A percentile compares a stretch with the other conserved stretches of the same genome.
These are phyloP conservation scores for Musa schizocarpa DNA, from an alignment of 176 grass and related monocot species.

Conservation along the genomic window DNA sequence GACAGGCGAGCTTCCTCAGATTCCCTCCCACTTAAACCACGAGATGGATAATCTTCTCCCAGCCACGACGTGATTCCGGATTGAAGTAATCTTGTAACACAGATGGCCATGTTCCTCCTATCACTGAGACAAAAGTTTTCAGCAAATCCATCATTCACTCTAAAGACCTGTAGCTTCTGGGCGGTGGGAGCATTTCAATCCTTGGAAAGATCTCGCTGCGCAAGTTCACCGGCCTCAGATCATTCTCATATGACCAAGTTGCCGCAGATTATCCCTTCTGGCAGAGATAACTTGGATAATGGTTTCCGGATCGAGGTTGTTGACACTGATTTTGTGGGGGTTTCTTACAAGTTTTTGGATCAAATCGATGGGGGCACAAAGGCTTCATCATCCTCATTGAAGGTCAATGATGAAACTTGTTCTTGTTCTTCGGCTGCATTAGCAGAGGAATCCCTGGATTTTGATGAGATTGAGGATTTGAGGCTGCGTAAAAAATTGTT, in stretches of 20 bases:
- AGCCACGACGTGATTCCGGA: too few species aligned
- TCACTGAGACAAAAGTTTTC: background rate
- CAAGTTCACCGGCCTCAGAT: background rate
- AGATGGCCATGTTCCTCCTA: background rate
- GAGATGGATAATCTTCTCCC: too few species aligned
- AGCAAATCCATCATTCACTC: background rate
- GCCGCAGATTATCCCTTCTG: constrained; percentile 14
- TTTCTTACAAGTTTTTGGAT: constrained; percentile 7
- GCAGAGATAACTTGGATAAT: constrained; percentile 16
- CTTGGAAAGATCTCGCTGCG: background rate
- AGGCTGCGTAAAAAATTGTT: constrained; percentile 47
- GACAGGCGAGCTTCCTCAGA: too few species aligned
- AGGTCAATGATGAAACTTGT: background rate
- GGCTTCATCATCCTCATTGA: background rate
- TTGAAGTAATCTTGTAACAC: background rate
- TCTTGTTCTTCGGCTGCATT: constrained; percentile 8
- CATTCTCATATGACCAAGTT: background rate
- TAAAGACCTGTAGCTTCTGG: background rate
- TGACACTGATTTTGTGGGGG: constrained; percentile 31
- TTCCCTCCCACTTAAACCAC: too few species aligned
- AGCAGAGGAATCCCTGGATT: constrained; percentile 16
- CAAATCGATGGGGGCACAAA: background rate
- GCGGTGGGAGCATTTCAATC: background rate
- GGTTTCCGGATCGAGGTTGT: constrained; percentile 37
- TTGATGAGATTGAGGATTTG: constrained; percentile 54